Conservation (phyloP, 2,329 filamentous ascomycete species). For the Sphaerulina vaccinii region DNA sequence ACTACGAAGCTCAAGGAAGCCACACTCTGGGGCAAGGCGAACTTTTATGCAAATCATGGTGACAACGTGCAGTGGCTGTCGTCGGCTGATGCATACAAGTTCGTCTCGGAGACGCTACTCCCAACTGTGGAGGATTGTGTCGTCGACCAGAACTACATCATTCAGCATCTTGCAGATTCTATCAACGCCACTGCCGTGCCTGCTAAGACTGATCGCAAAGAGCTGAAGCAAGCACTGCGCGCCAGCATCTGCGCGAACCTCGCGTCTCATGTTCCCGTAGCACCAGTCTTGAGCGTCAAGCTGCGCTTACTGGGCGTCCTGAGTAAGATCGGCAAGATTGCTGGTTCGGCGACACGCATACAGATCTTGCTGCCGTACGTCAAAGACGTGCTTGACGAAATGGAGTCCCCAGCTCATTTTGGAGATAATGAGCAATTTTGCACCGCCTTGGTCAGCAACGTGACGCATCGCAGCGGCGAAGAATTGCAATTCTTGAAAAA, state of each 20-base stretch:
- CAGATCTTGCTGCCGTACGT: conserved; percentile 75
- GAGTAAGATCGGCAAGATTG: conserved; percentile 68
- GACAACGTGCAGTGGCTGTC: conserved; percentile 58
- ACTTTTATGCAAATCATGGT: conserved; percentile 62
- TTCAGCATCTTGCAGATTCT: conserved; percentile 59
- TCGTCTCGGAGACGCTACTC: conserved; percentile 67
- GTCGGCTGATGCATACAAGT: conserved; percentile 56
- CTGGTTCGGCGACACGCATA: conserved; percentile 66
- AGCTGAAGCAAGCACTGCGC: conserved; percentile 63
- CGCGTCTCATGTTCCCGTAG: conserved; percentile 67
- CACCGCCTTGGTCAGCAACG: conserved; percentile 51
- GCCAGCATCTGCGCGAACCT: conserved; percentile 69
- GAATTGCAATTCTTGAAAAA: conserved; percentile 56
- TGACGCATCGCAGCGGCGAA: conserved; percentile 58
- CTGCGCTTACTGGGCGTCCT: conserved; percentile 68
- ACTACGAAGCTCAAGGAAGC: conserved; percentile 17
- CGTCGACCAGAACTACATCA: conserved; percentile 71
- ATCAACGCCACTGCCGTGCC: conserved; percentile 49
- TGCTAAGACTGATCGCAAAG: conserved; percentile 20
- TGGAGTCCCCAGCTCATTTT: conserved; percentile 52
- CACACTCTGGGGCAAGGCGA: conserved; percentile 54
- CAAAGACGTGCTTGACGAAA: conserved; percentile 61
- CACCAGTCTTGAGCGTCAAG: conserved; percentile 69
- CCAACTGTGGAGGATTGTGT: conserved; percentile 82
- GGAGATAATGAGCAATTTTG: conserved; percentile 46